Base-by-base conservation (phyloP, 163 green algal species). In the Coccomyxa subellipsoidea region DNA sequence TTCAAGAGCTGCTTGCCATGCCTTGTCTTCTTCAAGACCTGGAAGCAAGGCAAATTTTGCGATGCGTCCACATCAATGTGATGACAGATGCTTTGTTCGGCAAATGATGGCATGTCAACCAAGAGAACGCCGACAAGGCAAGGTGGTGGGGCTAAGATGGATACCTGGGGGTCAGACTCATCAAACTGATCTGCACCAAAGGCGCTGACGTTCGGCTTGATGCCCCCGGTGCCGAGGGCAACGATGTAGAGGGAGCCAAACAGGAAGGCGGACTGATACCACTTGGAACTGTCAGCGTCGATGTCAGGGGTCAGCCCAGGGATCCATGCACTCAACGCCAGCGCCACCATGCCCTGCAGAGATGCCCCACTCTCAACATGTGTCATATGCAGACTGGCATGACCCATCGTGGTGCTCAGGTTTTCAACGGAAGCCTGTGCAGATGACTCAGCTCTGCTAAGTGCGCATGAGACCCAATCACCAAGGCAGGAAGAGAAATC, bases 121-220 rank as follows among this genome's bases (percentile, higher is more conserved):
- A n/a, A n/a, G n/a, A n/a, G n/a, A n/a, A n/a, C n/a, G n/a, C n/a
- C n/a, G n/a, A n/a, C n/a, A n/a, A n/a, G n/a, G n/a, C n/a, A n/a
- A n/a, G n/a, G n/a, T n/a, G n/a, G n/a, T n/a, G n/a, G 8, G 66
- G 78, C 53, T 25, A 47, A 66, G 31, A 77, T 27, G 29, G 15
- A 0, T 36, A 91, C 86, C 83, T 83, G 66, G 4, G 87, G 87
- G 82, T 92, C 87, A 9, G 86, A 85, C 87, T 97, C 92, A 80
- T 98, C 94, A 83, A 88, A 86, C 78, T 88, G 84, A 85, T 99
- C 96, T 5, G 96, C 96, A 34, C 96, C 96, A 90, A 99, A 99
- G 1, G 96, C 92, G 0, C 86, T 93, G 34, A 99, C 96, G 83
- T 98, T 98, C 53, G 96, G 96, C 89, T 99, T 99, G 88, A 99